phyloP scores from a whole-genome alignment of 1,284 basidiomycete genomes.

The Trichosporon ovoides region DNA sequence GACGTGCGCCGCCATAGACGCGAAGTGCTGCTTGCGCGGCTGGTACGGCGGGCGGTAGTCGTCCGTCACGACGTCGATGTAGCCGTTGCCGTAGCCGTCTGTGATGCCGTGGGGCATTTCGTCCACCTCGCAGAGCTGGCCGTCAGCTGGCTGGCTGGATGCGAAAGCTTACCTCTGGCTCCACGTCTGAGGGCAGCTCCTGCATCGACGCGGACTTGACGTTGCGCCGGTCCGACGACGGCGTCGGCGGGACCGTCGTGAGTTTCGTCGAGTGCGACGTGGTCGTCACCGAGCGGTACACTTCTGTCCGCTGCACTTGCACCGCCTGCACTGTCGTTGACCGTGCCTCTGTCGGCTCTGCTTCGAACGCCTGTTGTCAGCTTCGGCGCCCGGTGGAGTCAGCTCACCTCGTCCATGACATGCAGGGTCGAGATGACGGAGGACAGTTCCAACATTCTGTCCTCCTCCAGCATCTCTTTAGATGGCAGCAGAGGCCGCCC shows the following conservation, averaged over 20 bases:
- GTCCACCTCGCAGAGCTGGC: slow-evolving; percentile 11
- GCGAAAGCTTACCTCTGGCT: slow-evolving; percentile 7
- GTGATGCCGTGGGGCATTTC: not conserved
- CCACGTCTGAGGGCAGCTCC: slow-evolving; percentile 4
- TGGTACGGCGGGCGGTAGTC: slow-evolving; percentile 13
- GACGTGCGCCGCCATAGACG: not conserved
- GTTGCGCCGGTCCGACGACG: not conserved
- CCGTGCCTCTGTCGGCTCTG: not conserved
- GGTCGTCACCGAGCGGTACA: not conserved
- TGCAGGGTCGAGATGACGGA: slow-evolving; percentile 3
- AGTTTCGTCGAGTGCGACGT: not conserved
- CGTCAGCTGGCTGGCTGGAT: not conserved
- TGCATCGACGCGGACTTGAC: not conserved
- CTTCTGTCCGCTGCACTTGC: not conserved
- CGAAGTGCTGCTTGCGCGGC: slow-evolving; percentile 6
- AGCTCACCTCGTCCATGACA: slow-evolving; percentile 4
- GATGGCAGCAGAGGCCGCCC: not conserved
- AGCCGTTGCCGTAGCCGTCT: slow-evolving; percentile 1
- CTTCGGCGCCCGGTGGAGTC: not conserved
- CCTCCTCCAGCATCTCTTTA: not conserved
- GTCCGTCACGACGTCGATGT: not conserved
- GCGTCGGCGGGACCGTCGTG: not conserved
- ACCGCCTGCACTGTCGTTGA: not conserved
- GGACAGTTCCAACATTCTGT: not conserved
- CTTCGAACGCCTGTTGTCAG: not conserved